A percentile compares a stretch with the other conserved stretches of the same genome.
Conservation (phyloP, 129 eudicot species). For the Escallonia herrerae region DNA sequence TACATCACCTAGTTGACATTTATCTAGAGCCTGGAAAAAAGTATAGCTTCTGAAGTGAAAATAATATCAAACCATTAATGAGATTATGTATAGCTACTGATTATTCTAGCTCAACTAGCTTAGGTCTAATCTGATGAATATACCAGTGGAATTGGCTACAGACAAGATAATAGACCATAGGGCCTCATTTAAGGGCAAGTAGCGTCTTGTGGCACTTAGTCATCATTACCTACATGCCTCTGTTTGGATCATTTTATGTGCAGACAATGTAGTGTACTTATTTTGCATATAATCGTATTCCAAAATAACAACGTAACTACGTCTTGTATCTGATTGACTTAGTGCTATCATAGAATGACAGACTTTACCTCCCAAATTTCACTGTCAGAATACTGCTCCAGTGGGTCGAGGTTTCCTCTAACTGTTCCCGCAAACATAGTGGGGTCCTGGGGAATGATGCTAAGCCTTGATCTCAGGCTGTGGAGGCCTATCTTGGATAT, state of each 20-base stretch:
- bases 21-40: conserved; percentile 70
- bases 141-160: neutral
- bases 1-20: conserved; percentile 78
- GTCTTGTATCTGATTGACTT: no score
- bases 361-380: conserved; percentile 83
- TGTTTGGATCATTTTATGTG: no score
- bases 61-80: neutral
- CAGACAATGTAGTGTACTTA: no score
- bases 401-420: conserved; percentile 91
- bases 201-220: no score
- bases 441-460: conserved; percentile 98
- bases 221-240: no score
- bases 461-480: conserved; percentile 88
- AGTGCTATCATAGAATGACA: neutral
- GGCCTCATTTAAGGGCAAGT: no score
- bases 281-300: no score
- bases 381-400: conserved; percentile 52
- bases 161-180: neutral
- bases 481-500: conserved; percentile 86
- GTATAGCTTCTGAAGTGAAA: neutral
- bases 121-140: no score
- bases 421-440: conserved; percentile 95
- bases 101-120: neutral
- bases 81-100: neutral
- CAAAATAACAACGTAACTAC: no score